Base-by-base conservation (phyloP, 768 basidiomycete genomes). In the Agaricus subrufescens region DNA sequence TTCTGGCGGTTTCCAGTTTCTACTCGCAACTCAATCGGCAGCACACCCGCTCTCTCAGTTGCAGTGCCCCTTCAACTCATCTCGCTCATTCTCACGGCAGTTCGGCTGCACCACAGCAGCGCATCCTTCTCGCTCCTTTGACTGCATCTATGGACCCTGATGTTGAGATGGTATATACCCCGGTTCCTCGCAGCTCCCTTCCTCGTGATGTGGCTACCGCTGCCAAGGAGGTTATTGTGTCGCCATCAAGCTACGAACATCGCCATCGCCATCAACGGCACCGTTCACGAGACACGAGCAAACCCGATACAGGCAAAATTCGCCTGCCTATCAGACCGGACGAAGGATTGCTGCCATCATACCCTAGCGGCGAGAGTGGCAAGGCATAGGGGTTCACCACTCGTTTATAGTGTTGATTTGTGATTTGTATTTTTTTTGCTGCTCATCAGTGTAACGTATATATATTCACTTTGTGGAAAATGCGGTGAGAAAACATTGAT, bases 161-260 rank as follows among this genome's bases (percentile, higher is more conserved):
- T 49, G 61, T 65, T 45, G 68, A 74, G 58, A 59, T 84, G 30
- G 79, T 91, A n/a, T 91, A 89, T 63, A 84, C 86, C n/a, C 86
- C 87, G 11, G 77, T 91, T 1, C 79, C 85, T 0, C 66, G 86
- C 40, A 75, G 69, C 57, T 74, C 79, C 11, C 69, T 89, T 9
- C 78, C 87, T 8, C 73, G 76, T 37, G 71, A 80, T 49, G 69
- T 81, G 23, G 82, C 80, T 1, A 76, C 79, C 29, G 75, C 71
- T 19, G 81, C 81, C n/a, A 81, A 75, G 50, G 87, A 88, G 62
- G 87, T 84, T 9, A 89, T 88, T 89, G 73, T 91, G 9, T 70
- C 75, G 2, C 64, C 60, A 31, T 58, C 64, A 23, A 63, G 72
- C 15, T 60, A 55, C 38, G 65, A 65, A 55, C 67, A 70, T 43